Evolutionary conservation across 495 filamentous ascomycete species (phyloP), one percentile per base, ranked within the genome.

Genomic region (Talaromyces borbonicus): DNA sequence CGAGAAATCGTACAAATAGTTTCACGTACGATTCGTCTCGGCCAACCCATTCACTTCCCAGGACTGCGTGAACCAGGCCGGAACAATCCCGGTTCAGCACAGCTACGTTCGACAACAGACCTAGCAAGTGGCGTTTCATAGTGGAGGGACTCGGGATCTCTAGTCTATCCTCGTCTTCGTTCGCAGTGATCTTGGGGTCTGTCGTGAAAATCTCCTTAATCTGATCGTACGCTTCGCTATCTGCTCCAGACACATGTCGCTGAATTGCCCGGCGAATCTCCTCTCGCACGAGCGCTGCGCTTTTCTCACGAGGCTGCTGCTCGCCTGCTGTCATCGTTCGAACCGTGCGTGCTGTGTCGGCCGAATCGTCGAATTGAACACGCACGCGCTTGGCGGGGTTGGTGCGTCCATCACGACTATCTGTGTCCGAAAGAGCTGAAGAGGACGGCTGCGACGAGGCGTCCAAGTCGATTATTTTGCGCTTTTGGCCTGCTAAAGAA

Each of bases 1-100:
- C 85, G 22, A 97, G 59, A 41, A 97, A 85, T 42, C 85, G 76
- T 38, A 84, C 77, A 62, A 84, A 97, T 2, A 85, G 71, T 48
- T 78, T 79, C 30, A 89, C 74, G 62, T 93, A 96, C 3, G 73
- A 66, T 47, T 89, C 81, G 55, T 90, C 85, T 40, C 88, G 75
- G 8, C 84, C 87, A 32, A 95, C 73, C 92, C 92, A 99, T 29
- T 79, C 69, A 59, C 79, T 85, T 48, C 75, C 67, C 25, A 96
- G 64, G 8, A 94, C 68, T 18, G 80, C 79, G 50, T 77, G 68
- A 29, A 95, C 79, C 25, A 99, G 64, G 2, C 80, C 79, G 15
- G 78, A 76, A 63, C 85, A 95, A 37, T 75, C 76, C 52, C 77
- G 79, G 50, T 82, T 74, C 20, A 99, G 68, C 18, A 78, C 62